Conservation (phyloP, 148 eudicot genomes). For the Cornus kousa region DNA sequence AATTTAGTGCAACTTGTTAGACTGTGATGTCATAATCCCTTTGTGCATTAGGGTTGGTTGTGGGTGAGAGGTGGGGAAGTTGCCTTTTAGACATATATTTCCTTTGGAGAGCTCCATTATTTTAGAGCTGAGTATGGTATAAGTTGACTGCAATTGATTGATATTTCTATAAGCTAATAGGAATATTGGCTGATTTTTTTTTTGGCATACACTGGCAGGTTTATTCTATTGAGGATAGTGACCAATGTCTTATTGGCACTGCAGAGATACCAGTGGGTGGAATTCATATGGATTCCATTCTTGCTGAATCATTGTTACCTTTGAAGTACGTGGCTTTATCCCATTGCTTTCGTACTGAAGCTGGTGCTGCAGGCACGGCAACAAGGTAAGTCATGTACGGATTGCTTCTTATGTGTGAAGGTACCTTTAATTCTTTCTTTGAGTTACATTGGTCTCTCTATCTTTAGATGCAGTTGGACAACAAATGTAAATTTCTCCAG, state of each 20-base stretch:
- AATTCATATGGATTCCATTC: conserved; percentile 86
- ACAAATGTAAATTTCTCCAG: background rate
- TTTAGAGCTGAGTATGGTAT: background rate
- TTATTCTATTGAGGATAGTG: conserved; percentile 76
- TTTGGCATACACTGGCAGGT: conserved; percentile 42
- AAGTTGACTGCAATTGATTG: background rate
- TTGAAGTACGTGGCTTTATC: conserved; percentile 84
- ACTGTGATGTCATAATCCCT: background rate
- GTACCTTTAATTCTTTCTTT: conserved; percentile 4
- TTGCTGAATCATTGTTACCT: conserved; percentile 71
- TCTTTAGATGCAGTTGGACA: background rate
- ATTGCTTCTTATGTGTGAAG: background rate
- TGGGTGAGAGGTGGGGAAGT: background rate
- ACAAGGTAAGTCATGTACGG: conserved; percentile 50
- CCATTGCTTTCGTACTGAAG: conserved; percentile 97
- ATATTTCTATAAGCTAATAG: background rate
- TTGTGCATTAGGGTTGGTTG: background rate
- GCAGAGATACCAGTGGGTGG: conserved; percentile 92
- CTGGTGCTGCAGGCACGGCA: conserved; percentile 93
- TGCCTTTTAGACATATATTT: no score
- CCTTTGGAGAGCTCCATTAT: background rate
- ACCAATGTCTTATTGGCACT: conserved; percentile 90
- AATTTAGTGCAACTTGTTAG: background rate
- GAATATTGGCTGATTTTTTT: background rate
- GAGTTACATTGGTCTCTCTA: background rate